Conservation (phyloP, 192 early-diverging fungal species). For the Mortierella alpina region DNA sequence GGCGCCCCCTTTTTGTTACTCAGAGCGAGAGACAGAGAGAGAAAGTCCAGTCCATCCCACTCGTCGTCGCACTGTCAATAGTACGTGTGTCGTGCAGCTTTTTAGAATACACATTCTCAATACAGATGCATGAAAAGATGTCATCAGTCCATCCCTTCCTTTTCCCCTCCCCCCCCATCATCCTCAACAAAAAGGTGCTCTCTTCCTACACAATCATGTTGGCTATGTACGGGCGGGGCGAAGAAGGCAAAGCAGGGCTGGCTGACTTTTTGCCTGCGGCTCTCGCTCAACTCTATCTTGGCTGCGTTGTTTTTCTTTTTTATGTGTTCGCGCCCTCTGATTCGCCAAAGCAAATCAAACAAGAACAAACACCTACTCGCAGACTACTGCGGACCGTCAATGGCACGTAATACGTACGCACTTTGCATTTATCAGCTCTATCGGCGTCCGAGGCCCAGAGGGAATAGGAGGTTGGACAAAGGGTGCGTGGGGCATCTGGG, state of each 20-base stretch:
- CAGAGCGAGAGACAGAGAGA: too few species aligned
- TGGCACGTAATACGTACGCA: constrained; percentile 19
- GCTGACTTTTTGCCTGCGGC: neutral
- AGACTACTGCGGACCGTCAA: constrained; percentile 7
- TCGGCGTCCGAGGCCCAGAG: constrained; percentile 8
- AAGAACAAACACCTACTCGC: neutral
- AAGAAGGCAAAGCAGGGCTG: neutral
- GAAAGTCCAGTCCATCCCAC: too few species aligned
- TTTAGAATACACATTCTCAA: too few species aligned
- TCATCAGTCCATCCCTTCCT: neutral
- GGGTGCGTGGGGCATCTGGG: too few species aligned
- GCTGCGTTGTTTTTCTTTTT: neutral
- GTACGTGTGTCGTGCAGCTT: too few species aligned
- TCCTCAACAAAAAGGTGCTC: too few species aligned
- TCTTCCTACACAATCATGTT: neutral
- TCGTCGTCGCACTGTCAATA: too few species aligned
- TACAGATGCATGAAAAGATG: constrained; percentile 10
- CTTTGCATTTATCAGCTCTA: neutral
- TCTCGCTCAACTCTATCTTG: constrained; percentile 2
- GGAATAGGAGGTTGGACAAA: too few species aligned
- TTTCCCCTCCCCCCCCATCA: neutral
- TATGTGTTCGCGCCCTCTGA: neutral
- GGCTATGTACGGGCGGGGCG: neutral
- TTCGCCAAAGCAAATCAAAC: constrained; percentile 14
- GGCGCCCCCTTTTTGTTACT: constrained; percentile 10